Evolutionary conservation across 2,329 filamentous ascomycete species (phyloP).

Genomic region (Pseudogymnoascus sp.): DNA sequence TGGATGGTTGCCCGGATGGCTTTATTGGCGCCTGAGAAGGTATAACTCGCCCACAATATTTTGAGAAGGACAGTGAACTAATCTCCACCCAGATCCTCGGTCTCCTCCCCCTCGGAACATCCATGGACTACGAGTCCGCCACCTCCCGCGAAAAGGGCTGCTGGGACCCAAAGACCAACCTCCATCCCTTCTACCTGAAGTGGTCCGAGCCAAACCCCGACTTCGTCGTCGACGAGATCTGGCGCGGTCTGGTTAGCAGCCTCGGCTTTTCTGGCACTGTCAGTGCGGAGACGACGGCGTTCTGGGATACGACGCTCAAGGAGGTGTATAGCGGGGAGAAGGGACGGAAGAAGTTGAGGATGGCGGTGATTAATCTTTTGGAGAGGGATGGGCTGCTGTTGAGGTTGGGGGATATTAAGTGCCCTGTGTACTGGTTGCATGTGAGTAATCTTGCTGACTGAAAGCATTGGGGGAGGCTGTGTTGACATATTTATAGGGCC

Average conservation of each 20-base stretch:
- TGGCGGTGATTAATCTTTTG: slow-evolving; percentile 37
- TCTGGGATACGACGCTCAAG: slow-evolving; percentile 40
- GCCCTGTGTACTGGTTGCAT: slow-evolving; percentile 46
- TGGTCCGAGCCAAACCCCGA: slow-evolving; percentile 38
- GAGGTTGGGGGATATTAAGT: slow-evolving; percentile 40
- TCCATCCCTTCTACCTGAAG: slow-evolving; percentile 35
- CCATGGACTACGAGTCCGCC: slow-evolving; percentile 45
- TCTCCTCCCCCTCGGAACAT: slow-evolving; percentile 41
- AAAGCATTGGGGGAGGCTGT: neutral
- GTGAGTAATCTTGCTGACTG: slow-evolving; percentile 25
- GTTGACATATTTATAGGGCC: slow-evolving; percentile 30
- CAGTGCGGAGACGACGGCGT: slow-evolving; percentile 30
- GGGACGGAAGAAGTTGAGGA: slow-evolving; percentile 40
- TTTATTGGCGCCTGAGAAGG: slow-evolving; percentile 40
- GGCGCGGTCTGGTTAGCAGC: slow-evolving; percentile 36
- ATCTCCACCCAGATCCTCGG: slow-evolving; percentile 35
- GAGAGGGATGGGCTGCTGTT: slow-evolving; percentile 40
- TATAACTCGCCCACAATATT: slow-evolving; percentile 18
- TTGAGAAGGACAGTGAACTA: neutral
- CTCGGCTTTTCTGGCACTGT: slow-evolving; percentile 39
- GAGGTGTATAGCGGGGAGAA: slow-evolving; percentile 41
- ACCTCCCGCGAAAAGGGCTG: slow-evolving; percentile 38
- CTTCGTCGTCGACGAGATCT: slow-evolving; percentile 40
- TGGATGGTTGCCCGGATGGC: slow-evolving; percentile 45
- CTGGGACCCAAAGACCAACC: slow-evolving; percentile 40